Evolutionary conservation across 2,329 filamentous ascomycete species (phyloP).

Genomic region (Fusarium clavum): DNA sequence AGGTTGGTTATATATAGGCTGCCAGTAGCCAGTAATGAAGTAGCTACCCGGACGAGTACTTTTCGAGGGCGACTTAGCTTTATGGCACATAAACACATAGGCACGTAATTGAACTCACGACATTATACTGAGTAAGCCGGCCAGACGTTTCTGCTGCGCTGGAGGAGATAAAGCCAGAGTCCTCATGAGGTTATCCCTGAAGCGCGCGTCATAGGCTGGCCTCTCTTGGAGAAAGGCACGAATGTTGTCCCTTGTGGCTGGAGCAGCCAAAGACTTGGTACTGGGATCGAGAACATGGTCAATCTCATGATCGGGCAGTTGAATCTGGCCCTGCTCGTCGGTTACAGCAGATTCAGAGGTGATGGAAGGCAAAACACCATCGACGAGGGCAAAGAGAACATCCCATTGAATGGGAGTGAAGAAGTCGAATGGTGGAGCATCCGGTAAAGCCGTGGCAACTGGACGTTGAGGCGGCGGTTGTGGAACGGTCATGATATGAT

Average conservation of each 20-base stretch:
- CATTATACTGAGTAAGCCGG: conserved; percentile 54
- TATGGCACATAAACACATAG: neutral
- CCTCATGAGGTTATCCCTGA: conserved; percentile 62
- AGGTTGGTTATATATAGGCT: conserved; percentile 71
- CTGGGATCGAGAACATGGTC: conserved; percentile 57
- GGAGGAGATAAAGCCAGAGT: conserved; percentile 54
- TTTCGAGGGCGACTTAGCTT: conserved; percentile 17
- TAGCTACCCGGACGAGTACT: conserved; percentile 73
- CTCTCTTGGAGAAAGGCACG: conserved; percentile 65
- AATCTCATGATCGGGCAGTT: conserved; percentile 63
- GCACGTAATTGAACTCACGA: conserved; percentile 56
- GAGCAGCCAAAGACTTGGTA: conserved; percentile 51
- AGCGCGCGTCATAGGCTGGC: conserved; percentile 63
- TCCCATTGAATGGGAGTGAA: conserved; percentile 65
- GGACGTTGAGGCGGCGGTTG: conserved; percentile 33
- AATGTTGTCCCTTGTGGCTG: conserved; percentile 58
- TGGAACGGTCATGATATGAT: conserved; percentile 32
- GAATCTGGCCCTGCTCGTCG: conserved; percentile 57
- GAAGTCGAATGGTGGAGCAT: conserved; percentile 50
- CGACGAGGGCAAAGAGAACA: conserved; percentile 65
- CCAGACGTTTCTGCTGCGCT: conserved; percentile 52
- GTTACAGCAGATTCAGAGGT: conserved; percentile 54
- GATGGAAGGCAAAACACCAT: conserved; percentile 71
- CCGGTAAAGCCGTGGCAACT: conserved; percentile 43
- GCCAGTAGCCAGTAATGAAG: conserved; percentile 74